Evolutionary conservation across 208 protist species (phyloP).

Genomic region (Trypanosoma rangeli): DNA sequence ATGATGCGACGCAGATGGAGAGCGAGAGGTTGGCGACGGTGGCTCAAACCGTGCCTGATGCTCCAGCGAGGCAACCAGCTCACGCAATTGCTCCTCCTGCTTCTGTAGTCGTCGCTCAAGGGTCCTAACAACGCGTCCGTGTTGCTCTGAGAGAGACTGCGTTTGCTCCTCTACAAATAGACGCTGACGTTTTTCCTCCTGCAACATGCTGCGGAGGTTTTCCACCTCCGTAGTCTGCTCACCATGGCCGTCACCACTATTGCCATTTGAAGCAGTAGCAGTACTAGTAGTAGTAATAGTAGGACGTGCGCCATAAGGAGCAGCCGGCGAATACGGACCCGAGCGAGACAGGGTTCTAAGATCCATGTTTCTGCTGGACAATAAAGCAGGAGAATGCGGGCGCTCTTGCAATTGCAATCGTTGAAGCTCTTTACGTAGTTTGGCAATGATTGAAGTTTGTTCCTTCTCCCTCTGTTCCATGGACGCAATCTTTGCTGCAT

Average conservation of each 20-base stretch:
- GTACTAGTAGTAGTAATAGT: background rate
- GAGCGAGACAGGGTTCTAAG: background rate
- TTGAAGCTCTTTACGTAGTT: slow-evolving; percentile 21
- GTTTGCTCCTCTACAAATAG: slow-evolving; percentile 86
- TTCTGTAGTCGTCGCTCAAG: slow-evolving; percentile 71
- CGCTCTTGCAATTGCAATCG: background rate
- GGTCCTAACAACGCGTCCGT: slow-evolving; percentile 67
- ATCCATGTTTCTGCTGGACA: background rate
- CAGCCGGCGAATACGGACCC: background rate
- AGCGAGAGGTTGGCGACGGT: slow-evolving; percentile 10
- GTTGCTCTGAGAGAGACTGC: slow-evolving; percentile 77
- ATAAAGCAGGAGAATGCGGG: background rate
- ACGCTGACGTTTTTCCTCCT: slow-evolving; percentile 78
- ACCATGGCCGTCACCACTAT: background rate
- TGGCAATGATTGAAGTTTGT: slow-evolving; percentile 28
- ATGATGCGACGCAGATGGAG: background rate
- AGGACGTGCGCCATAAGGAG: background rate
- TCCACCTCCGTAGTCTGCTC: slow-evolving; percentile 19
- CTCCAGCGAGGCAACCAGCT: slow-evolving; percentile 52
- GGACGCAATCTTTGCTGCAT: slow-evolving; percentile 42
- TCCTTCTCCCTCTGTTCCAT: slow-evolving; percentile 41
- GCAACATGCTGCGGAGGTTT: slow-evolving; percentile 46
- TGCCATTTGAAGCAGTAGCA: slow-evolving; percentile 4
- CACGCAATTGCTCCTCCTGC: slow-evolving; percentile 77
- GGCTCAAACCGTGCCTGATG: slow-evolving; percentile 21